Percentiles rank a stretch among this genome's conserved stretches.
phyloP scores from a whole-genome alignment of 805 yeast genomes.

The Candida peoriensis region DNA sequence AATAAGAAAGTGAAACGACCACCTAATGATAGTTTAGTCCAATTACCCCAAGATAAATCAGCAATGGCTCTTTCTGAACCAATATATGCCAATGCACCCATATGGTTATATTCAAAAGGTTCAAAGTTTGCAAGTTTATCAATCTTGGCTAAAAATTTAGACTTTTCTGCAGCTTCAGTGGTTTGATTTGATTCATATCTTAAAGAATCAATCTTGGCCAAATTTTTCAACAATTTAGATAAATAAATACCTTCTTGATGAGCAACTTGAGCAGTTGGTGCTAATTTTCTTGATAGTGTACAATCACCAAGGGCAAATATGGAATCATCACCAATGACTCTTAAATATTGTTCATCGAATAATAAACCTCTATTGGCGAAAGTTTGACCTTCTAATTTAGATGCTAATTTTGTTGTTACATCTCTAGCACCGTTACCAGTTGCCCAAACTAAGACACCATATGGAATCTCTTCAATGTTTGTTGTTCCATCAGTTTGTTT shows the following conservation, averaged over 20 bases:
- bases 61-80: conserved; percentile 94
- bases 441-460: conserved; percentile 95
- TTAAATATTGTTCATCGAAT: conserved; percentile 68
- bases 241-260: conserved; percentile 87
- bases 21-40: conserved; percentile 75
- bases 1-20: conserved; percentile 85
- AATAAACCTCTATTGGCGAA: conserved; percentile 88
- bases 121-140: conserved; percentile 43
- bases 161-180: conserved; percentile 36
- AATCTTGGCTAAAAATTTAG: conserved; percentile 34
- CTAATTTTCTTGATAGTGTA: conserved; percentile 77
- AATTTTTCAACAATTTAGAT: conserved; percentile 63
- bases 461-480: conserved; percentile 61
- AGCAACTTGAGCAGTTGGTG: conserved; percentile 98
- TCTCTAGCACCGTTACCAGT: conserved; percentile 93
- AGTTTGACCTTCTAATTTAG: conserved; percentile 68
- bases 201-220: conserved; percentile 56
- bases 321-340: conserved; percentile 70
- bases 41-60: conserved; percentile 74
- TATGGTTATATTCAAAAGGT: conserved; percentile 77
- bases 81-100: conserved; percentile 91
- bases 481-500: conserved; percentile 64
- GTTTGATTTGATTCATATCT: conserved; percentile 36
- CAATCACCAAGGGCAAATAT: conserved; percentile 94
- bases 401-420: conserved; percentile 60